Conservation (phyloP, 352 stramenopile genomes). For the Globisporangium takayamanum region DNA sequence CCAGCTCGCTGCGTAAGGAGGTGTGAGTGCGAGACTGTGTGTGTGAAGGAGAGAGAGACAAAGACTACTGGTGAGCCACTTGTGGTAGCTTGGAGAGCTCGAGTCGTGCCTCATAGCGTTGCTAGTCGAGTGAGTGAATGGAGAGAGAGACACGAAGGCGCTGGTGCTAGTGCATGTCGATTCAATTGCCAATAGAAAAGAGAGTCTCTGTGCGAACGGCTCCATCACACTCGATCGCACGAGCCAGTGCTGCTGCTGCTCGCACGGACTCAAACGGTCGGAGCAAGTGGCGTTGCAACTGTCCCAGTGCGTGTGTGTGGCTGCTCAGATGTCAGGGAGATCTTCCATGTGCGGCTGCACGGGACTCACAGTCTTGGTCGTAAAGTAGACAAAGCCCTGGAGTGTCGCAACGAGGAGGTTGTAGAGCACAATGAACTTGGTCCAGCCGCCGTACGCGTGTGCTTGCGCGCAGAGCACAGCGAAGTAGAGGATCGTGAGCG, state of each 20-base stretch:
- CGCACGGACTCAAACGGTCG: background rate
- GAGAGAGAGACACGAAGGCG: background rate
- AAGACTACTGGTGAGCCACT: no score
- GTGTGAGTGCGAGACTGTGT: background rate
- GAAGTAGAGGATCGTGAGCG: slow-evolving; percentile 76
- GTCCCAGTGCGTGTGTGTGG: background rate
- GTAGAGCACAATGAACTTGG: slow-evolving; percentile 65
- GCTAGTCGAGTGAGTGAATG: background rate
- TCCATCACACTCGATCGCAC: background rate
- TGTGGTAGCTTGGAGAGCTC: no score
- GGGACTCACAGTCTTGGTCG: slow-evolving; percentile 63
- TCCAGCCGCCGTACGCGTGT: slow-evolving; percentile 64
- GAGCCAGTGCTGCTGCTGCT: background rate
- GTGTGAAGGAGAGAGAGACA: background rate
- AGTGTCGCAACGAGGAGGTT: slow-evolving; percentile 69
- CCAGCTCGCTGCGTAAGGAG: background rate
- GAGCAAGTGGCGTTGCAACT: no score
- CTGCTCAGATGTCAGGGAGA: slow-evolving; percentile 44
- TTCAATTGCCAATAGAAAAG: background rate
- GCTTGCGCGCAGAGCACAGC: slow-evolving; percentile 65
- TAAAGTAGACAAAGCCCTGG: slow-evolving; percentile 80
- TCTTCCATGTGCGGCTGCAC: slow-evolving; percentile 58
- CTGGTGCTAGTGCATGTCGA: background rate
- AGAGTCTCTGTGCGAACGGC: background rate
- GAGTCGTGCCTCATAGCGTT: no score